Conservation (phyloP, 371 early-diverging fungal genomes). For the Choanephora cucurbitarum region DNA sequence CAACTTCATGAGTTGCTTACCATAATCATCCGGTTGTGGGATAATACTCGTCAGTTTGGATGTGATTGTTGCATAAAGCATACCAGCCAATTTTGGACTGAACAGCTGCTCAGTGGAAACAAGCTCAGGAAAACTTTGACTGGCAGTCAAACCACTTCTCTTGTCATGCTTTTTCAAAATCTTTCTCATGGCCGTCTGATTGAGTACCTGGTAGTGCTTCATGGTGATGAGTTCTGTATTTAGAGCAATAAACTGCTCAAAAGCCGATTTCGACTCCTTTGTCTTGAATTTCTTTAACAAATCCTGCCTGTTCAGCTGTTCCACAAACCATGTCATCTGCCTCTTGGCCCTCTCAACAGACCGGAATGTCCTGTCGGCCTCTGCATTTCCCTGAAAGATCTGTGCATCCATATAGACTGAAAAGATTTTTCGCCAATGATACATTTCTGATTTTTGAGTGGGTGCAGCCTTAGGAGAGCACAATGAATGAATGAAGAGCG, state of each 20-base stretch:
- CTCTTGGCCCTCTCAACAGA: slow-evolving; percentile 52
- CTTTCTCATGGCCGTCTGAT: slow-evolving; percentile 74
- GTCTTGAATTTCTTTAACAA: slow-evolving; percentile 42
- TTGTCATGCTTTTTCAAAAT: slow-evolving; percentile 84
- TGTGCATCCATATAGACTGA: slow-evolving; percentile 70
- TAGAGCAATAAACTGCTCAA: slow-evolving; percentile 63
- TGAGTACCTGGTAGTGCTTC: slow-evolving; percentile 65
- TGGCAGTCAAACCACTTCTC: slow-evolving; percentile 56
- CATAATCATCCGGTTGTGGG: slow-evolving; percentile 75
- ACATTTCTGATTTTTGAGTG: slow-evolving; percentile 63
- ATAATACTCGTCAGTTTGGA: slow-evolving; percentile 59
- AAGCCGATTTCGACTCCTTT: slow-evolving; percentile 48
- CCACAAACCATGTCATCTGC: slow-evolving; percentile 63
- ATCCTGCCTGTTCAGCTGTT: slow-evolving; percentile 44
- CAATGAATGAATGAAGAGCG: too few species aligned
- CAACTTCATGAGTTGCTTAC: too few species aligned
- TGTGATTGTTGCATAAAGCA: slow-evolving; percentile 42
- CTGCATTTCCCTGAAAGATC: slow-evolving; percentile 61
- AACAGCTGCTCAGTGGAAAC: slow-evolving; percentile 29
- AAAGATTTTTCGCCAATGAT: slow-evolving; percentile 74
- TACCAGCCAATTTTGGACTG: slow-evolving; percentile 37
- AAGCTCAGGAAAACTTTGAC: slow-evolving; percentile 38
- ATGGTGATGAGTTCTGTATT: slow-evolving; percentile 70
- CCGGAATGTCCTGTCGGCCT: slow-evolving; percentile 17
- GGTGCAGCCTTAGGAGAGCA: slow-evolving; percentile 51